phyloP scores from a whole-genome alignment of 495 filamentous ascomycete genomes.

The Penicillium taxi region DNA sequence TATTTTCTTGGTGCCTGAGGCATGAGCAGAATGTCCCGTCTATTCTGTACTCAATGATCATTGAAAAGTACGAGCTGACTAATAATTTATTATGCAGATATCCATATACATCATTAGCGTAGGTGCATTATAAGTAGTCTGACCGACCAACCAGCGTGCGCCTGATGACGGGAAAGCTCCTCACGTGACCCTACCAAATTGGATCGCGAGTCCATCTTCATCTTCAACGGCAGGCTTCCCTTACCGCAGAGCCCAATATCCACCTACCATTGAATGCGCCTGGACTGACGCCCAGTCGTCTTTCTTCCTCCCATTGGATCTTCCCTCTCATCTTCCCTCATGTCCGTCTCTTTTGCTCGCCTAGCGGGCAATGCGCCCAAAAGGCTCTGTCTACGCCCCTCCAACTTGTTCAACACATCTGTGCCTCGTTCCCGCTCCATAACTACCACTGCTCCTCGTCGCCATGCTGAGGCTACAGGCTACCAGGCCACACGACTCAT shows the following conservation, averaged over 20 bases:
- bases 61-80: neutral
- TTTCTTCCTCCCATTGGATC: conserved; percentile 18
- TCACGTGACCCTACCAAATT: conserved; percentile 39
- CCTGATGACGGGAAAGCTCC: conserved; percentile 34
- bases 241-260: conserved; percentile 27
- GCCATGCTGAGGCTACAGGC: conserved; percentile 46
- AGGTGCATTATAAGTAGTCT: conserved; percentile 15
- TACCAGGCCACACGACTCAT: conserved; percentile 55
- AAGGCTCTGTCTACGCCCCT: conserved; percentile 53
- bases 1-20: conserved; percentile 29
- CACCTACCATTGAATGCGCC: conserved; percentile 34
- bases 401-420: conserved; percentile 31
- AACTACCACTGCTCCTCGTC: conserved; percentile 57
- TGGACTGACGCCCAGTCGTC: conserved; percentile 35
- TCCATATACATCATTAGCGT: no score
- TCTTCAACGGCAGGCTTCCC: conserved; percentile 24
- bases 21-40: conserved; percentile 9
- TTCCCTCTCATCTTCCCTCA: conserved; percentile 32
- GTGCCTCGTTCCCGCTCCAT: conserved; percentile 52
- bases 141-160: conserved; percentile 31
- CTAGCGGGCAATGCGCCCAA: conserved; percentile 55
- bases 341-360: conserved; percentile 61
- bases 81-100: no score
- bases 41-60: conserved; percentile 10
- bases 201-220: conserved; percentile 33